A percentile compares a stretch with the other conserved stretches of the same genome.
phyloP scores from a whole-genome alignment of 108 stramenopile genomes.

The Conticribra guillardii region DNA sequence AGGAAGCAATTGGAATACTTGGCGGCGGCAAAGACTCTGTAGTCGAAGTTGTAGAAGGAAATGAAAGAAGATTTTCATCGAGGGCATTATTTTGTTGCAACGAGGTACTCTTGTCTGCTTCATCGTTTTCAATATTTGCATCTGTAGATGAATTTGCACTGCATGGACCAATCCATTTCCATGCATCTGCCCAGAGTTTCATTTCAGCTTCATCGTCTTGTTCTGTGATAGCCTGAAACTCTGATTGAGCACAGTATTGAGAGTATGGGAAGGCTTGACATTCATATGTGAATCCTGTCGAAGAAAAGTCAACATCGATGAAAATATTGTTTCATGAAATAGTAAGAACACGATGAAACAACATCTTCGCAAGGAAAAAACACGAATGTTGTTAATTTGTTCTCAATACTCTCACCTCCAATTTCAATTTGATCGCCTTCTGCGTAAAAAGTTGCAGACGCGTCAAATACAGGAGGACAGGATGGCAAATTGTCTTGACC shows the following conservation, averaged over 20 bases:
- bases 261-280: neutral
- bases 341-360: neutral
- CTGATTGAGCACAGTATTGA: neutral
- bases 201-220: neutral
- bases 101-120: no score
- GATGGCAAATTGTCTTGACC: no score
- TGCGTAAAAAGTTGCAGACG: neutral
- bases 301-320: neutral
- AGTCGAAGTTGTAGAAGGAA: no score
- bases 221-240: neutral
- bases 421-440: neutral
- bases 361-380: neutral
- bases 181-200: neutral
- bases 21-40: no score
- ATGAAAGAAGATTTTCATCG: no score
- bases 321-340: neutral
- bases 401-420: neutral
- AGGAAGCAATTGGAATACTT: no score
- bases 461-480: neutral
- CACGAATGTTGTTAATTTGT: no score
- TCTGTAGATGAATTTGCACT: no score
- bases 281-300: neutral
- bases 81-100: no score
- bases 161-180: neutral
- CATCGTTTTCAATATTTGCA: no score